These are phyloP conservation scores for Incumbomyces lentus DNA, from an alignment of 2,329 filamentous ascomycete species.

Conservation along the genomic window DNA sequence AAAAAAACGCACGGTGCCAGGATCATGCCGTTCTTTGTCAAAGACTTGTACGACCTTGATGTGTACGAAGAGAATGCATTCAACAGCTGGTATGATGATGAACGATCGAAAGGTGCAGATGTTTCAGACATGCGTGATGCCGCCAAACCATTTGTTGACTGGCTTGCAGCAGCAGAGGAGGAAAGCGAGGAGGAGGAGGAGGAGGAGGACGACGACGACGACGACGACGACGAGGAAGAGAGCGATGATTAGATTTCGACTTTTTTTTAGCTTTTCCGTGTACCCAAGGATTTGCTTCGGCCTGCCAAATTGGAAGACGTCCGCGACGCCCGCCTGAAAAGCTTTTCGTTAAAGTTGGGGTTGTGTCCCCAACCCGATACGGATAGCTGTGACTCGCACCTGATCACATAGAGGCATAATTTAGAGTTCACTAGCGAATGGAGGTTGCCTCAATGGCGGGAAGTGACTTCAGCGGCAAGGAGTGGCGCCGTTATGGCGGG, in stretches of 20 bases:
- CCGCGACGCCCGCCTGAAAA: no score
- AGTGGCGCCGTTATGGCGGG: no score
- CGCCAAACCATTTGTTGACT: conserved; percentile 70
- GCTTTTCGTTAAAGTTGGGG: no score
- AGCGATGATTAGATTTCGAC: neutral
- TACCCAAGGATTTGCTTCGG: no score
- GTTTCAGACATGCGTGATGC: conserved; percentile 62
- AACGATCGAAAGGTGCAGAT: conserved; percentile 55
- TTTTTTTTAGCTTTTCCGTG: no score
- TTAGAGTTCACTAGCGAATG: no score
- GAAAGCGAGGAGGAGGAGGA: conserved; percentile 60
- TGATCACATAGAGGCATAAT: no score
- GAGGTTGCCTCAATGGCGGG: no score
- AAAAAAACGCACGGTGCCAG: conserved; percentile 53
- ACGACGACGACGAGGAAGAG: conserved; percentile 24
- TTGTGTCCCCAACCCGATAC: no score
- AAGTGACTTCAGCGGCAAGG: no score
- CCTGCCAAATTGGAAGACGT: no score
- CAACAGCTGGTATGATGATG: conserved; percentile 77
- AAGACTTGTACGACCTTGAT: conserved; percentile 76
- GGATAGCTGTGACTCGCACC: no score
- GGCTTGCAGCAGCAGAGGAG: conserved; percentile 67
- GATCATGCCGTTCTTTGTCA: conserved; percentile 66
- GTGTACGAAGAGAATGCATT: conserved; percentile 83
- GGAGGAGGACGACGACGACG: conserved; percentile 47